Evolutionary conservation across 305 asterid species (phyloP), one percentile per base, ranked within the genome.

Genomic region (Andrographis paniculata): DNA sequence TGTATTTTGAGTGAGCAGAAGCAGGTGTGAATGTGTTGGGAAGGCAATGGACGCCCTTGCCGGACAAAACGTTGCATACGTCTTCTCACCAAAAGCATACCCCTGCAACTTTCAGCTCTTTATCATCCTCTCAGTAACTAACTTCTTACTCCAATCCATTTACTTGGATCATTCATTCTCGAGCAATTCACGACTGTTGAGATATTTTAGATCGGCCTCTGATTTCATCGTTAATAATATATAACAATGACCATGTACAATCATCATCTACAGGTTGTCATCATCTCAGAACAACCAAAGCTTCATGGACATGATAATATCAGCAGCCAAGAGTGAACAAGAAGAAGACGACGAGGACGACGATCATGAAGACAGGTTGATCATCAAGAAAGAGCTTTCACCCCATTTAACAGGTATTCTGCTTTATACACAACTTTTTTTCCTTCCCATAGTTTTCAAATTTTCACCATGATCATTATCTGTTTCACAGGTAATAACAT

Each of bases 331-430:
- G 73, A 76, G 61, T 59, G 77, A 68, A 45, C 84, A 71, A 58
- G 95, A 91, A 50, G 99, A 79, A 48, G 94, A 81, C 0, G 91
- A 87, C 9, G 94, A 79, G 0, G 95, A 89, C 0, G 95, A 81
- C 0, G 95, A 81, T 0, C 95, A 80, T 2, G 92, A 82, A 2
- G 92, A 82, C n/a, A 89, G 70, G 59, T 72, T 80, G 40, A 49
- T 50, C 46, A 59, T 86, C 48, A 88, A 83, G 76, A 84, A 68
- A 63, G 95, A 79, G 64, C 63, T 78, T 30, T 58, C 91, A 19
- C 53, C 78, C 50, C 79, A 67, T 60, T 61, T 67, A 14, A 79
- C 73, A 82, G 93, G 99, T 91, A 2, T 10, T 60, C 17, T 20
- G 28, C 49, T 45, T 50, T 53, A 33, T 33, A 5, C 2, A 33